phyloP scores from a whole-genome alignment of 495 filamentous ascomycete genomes.

The Penicillium bialowiezense region DNA sequence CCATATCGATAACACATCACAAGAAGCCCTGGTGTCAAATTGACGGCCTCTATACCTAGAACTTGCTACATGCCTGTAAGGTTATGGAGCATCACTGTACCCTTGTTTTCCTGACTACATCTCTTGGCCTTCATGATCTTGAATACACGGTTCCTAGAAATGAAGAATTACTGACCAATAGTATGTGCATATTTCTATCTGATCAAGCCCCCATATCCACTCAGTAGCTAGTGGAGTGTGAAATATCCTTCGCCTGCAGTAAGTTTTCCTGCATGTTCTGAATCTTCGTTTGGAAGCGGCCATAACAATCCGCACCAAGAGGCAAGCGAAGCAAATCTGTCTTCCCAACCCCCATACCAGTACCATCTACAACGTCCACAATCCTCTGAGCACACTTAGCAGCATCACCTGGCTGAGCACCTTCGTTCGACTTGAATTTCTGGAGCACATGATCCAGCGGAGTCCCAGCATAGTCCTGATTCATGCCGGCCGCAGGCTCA shows the following conservation, averaged over 20 bases:
- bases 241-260: constrained; percentile 14
- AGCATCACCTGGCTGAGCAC: constrained; percentile 12
- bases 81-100: too few relatives aligned
- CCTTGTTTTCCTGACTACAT: too few relatives aligned
- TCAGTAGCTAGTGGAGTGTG: constrained; percentile 14
- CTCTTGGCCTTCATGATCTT: too few relatives aligned
- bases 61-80: too few relatives aligned
- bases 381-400: constrained; percentile 14
- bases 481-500: constrained; percentile 14
- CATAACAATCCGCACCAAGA: constrained; percentile 17
- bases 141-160: too few relatives aligned
- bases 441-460: constrained; percentile 13
- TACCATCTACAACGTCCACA: constrained; percentile 14
- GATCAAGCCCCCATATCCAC: too few relatives aligned
- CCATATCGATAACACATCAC: too few relatives aligned
- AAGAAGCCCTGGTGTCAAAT: too few relatives aligned
- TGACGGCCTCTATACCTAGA: too few relatives aligned
- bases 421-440: constrained; percentile 8
- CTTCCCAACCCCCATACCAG: constrained; percentile 13
- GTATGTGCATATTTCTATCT: too few relatives aligned
- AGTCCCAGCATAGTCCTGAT: constrained; percentile 13
- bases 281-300: constrained; percentile 13
- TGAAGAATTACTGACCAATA: too few relatives aligned
- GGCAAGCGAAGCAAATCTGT: constrained; percentile 14
- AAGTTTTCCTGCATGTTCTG: constrained; percentile 9